phyloP scores from a whole-genome alignment of 305 asterid species.

The Caryopteris hybrid region DNA sequence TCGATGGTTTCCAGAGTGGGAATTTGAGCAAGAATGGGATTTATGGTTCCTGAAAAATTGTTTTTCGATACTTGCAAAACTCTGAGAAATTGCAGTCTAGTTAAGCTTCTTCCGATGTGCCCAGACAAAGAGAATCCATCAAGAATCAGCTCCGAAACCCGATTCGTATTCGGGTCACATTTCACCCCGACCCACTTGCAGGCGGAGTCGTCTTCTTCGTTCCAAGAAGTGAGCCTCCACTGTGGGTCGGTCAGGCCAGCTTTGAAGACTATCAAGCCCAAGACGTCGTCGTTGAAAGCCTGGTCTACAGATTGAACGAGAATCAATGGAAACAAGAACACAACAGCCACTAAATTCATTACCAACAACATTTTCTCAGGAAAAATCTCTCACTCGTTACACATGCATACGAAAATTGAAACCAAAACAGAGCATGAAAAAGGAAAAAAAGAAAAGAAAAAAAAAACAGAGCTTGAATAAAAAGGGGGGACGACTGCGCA shows the following conservation, averaged over 20 bases:
- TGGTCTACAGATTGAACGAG: slow-evolving; percentile 38
- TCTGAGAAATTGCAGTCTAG: slow-evolving; percentile 44
- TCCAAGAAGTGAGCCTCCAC: slow-evolving; percentile 64
- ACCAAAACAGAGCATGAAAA: neutral
- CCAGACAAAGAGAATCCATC: slow-evolving; percentile 71
- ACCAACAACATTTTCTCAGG: neutral
- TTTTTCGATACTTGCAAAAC: slow-evolving; percentile 54
- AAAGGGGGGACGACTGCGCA: too few species aligned
- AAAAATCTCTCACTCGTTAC: too few species aligned
- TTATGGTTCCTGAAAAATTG: slow-evolving; percentile 58
- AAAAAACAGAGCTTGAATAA: too few species aligned
- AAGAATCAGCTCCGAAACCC: slow-evolving; percentile 65
- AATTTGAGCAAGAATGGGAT: slow-evolving; percentile 47
- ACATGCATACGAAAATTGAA: neutral
- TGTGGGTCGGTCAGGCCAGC: slow-evolving; percentile 67
- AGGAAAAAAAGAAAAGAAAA: neutral
- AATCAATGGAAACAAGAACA: slow-evolving; percentile 23
- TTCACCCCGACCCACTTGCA: slow-evolving; percentile 70
- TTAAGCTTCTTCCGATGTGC: slow-evolving; percentile 56
- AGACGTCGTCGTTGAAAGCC: slow-evolving; percentile 73
- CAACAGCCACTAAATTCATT: slow-evolving; percentile 10
- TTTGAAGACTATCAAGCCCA: slow-evolving; percentile 80
- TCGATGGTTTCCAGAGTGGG: slow-evolving; percentile 47
- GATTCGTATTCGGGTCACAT: slow-evolving; percentile 49
- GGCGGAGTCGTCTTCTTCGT: slow-evolving; percentile 63